Percentiles rank a stretch among this genome's conserved stretches.
These are phyloP conservation scores for Periconia sp. DNA, from an alignment of 2,329 filamentous ascomycete genomes.

Conservation along the genomic window DNA sequence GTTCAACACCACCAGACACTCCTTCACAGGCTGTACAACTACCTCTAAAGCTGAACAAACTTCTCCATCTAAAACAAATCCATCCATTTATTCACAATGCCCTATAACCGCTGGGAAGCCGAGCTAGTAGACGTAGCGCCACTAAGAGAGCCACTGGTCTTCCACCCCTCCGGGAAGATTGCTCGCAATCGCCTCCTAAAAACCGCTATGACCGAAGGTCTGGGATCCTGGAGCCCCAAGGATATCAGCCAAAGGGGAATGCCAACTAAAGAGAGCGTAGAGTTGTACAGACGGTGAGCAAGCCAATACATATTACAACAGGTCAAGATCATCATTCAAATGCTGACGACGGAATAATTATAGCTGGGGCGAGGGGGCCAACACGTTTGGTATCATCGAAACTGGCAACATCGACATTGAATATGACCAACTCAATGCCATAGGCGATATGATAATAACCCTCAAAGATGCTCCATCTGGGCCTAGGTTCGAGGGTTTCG, in stretches of 20 bases:
- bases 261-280: conserved; percentile 53
- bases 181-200: conserved; percentile 65
- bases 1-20: too few relatives aligned
- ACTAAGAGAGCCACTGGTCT: conserved; percentile 1
- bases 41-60: too few relatives aligned
- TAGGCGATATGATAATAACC: conserved; percentile 59
- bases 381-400: conserved; percentile 47
- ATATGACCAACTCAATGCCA: conserved; percentile 57
- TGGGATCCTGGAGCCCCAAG: conserved; percentile 59
- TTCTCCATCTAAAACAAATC: not conserved
- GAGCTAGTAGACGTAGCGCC: conserved; percentile 1
- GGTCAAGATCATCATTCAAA: not conserved
- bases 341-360: not conserved
- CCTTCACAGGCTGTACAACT: too few relatives aligned
- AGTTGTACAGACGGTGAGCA: conserved; percentile 49
- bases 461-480: conserved; percentile 52
- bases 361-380: conserved; percentile 51
- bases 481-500: conserved; percentile 60
- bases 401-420: conserved; percentile 65
- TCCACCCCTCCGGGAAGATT: conserved; percentile 46
- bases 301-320: conserved; percentile 44
- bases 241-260: conserved; percentile 53
- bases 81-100: not conserved
- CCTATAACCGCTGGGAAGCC: not conserved
- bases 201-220: conserved; percentile 63